Conservation (phyloP, 352 stramenopile genomes). For the Globisporangium recalcitrans region DNA sequence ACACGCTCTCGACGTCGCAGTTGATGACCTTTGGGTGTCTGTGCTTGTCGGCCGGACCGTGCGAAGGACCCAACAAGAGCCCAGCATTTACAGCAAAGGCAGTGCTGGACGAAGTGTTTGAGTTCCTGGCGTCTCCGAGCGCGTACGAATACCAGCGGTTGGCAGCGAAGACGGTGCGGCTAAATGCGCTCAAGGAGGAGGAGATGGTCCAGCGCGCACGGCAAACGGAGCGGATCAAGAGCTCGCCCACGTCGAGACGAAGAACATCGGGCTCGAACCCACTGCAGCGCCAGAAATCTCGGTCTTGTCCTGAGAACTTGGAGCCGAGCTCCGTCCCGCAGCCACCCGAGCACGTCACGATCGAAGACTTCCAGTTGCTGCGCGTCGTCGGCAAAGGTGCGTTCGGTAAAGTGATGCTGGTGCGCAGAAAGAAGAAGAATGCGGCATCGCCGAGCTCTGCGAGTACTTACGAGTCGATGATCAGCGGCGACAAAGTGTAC, state of each 20-base stretch:
- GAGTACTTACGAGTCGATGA: conserved; percentile 5
- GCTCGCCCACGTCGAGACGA: background rate
- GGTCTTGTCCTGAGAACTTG: conserved; percentile 12
- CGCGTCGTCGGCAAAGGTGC: conserved; percentile 96
- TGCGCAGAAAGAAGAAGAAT: conserved; percentile 47
- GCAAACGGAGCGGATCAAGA: conserved; percentile 5
- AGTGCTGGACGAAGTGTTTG: conserved; percentile 75
- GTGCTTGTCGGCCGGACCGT: conserved; percentile 70
- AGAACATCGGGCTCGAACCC: background rate
- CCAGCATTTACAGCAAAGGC: conserved; percentile 67
- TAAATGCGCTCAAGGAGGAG: conserved; percentile 43
- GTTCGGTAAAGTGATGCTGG: conserved; percentile 94
- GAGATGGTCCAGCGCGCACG: conserved; percentile 19
- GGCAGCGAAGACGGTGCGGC: conserved; percentile 40
- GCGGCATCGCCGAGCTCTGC: background rate
- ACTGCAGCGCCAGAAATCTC: conserved; percentile 12
- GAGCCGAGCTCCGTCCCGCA: background rate
- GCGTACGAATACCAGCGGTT: conserved; percentile 74
- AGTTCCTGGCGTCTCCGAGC: conserved; percentile 69
- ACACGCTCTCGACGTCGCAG: conserved; percentile 32
- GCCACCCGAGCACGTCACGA: conserved; percentile 12
- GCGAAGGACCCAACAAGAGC: conserved; percentile 40
- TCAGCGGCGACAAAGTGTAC: conserved; percentile 52
- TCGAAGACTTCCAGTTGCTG: conserved; percentile 71
- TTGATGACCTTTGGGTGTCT: conserved; percentile 59